Conservation (phyloP, 116 monocot genomes). For the Dioscorea cayenensis region DNA sequence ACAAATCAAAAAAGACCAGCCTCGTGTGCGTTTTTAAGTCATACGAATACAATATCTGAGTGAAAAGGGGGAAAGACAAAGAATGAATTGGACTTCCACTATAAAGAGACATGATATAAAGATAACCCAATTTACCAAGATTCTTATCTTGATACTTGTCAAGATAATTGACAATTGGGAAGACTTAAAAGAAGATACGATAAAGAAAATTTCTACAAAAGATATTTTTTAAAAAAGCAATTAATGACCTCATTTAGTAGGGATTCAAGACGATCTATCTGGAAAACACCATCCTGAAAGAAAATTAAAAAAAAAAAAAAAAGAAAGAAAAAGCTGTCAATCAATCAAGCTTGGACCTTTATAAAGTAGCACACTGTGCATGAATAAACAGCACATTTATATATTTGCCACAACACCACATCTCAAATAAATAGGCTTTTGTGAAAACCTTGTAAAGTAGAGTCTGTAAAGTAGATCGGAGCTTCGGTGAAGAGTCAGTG, state of each 20-base stretch:
- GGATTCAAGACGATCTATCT: slow-evolving; percentile 95
- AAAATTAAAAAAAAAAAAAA: background rate
- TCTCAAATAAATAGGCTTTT: background rate
- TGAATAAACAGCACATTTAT: background rate
- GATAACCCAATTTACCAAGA: no score
- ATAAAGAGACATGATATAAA: no score
- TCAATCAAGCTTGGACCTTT: background rate
- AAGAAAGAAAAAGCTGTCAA: background rate
- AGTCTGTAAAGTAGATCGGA: slow-evolving; percentile 69
- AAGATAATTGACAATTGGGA: no score
- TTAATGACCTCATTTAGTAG: slow-evolving; percentile 69
- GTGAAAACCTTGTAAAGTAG: slow-evolving; percentile 80
- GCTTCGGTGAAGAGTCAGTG: slow-evolving; percentile 80
- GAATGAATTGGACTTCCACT: no score
- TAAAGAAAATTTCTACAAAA: background rate
- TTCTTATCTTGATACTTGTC: no score
- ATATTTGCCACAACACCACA: background rate
- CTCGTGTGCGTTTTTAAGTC: no score
- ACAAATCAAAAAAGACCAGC: no score
- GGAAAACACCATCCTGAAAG: slow-evolving; percentile 75
- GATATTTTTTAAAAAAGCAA: background rate
- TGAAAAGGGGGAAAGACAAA: no score
- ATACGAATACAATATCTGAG: background rate
- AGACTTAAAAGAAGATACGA: no score
- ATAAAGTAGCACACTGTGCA: background rate